A percentile compares a stretch with the other conserved stretches of the same genome.
Evolutionary conservation across 2,329 filamentous ascomycete species (phyloP).

Genomic region (Xylariomycetidae sp.): DNA sequence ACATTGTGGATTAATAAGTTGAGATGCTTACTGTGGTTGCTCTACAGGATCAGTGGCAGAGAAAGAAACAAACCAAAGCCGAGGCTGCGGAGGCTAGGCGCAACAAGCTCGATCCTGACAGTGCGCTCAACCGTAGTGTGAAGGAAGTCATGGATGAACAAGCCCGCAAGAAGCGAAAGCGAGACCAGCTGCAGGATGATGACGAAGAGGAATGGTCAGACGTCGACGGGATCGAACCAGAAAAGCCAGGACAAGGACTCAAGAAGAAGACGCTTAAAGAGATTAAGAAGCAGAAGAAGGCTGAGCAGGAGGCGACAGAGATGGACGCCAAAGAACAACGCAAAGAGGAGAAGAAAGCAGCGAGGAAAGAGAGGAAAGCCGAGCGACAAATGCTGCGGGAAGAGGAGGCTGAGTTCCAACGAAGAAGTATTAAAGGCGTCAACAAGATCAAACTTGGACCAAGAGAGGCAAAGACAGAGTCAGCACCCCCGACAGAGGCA

Average conservation of each 20-base stretch:
- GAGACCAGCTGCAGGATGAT: constrained; percentile 38
- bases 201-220: constrained; percentile 40
- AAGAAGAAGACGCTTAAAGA: constrained; percentile 41
- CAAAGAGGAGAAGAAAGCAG: constrained; percentile 47
- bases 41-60: constrained; percentile 81
- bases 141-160: constrained; percentile 89
- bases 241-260: constrained; percentile 61
- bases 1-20: constrained; percentile 4
- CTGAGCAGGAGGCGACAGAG: constrained; percentile 35
- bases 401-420: constrained; percentile 35
- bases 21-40: constrained; percentile 12
- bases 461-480: constrained; percentile 23
- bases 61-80: constrained; percentile 93
- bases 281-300: constrained; percentile 44
- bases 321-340: constrained; percentile 37
- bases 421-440: constrained; percentile 31
- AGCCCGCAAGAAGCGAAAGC: constrained; percentile 73
- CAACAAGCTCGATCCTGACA: constrained; percentile 87
- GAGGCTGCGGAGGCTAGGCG: constrained; percentile 77
- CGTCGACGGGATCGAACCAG: constrained; percentile 50
- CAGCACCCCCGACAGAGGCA: constrained; percentile 9
- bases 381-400: constrained; percentile 33
- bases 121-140: constrained; percentile 72
- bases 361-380: constrained; percentile 40
- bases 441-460: constrained; percentile 30